phyloP scores from a whole-genome alignment of 1,284 basidiomycete species.

The Ustilago esculenta region DNA sequence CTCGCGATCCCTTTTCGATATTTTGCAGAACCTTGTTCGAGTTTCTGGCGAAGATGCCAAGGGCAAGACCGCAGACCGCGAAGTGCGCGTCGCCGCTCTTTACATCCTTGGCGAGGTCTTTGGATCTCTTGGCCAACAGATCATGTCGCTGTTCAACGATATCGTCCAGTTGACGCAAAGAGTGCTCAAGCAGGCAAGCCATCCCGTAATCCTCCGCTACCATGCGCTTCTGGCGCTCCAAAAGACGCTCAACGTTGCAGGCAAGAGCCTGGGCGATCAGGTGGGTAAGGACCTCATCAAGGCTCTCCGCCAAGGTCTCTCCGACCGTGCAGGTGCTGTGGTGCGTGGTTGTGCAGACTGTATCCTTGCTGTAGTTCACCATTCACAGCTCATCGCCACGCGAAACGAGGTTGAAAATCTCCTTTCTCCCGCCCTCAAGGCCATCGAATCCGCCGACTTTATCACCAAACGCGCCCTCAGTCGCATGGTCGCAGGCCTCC shows the following conservation, averaged over 20 bases:
- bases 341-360: constrained; percentile 82
- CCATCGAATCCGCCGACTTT: constrained; percentile 81
- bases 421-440: constrained; percentile 76
- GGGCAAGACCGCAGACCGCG: constrained; percentile 76
- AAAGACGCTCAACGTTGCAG: constrained; percentile 80
- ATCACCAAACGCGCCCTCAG: constrained; percentile 82
- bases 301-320: constrained; percentile 78
- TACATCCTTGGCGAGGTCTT: constrained; percentile 89
- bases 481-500: constrained; percentile 81
- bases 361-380: constrained; percentile 63
- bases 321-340: constrained; percentile 85
- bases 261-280: constrained; percentile 82
- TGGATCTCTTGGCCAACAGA: constrained; percentile 80
- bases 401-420: constrained; percentile 79
- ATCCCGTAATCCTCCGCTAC: constrained; percentile 78
- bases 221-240: constrained; percentile 81
- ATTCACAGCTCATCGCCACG: constrained; percentile 67
- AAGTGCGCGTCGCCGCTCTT: constrained; percentile 77
- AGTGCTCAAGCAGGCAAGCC: constrained; percentile 38
- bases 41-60: constrained; percentile 52
- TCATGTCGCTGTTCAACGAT: constrained; percentile 94
- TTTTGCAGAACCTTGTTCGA: constrained; percentile 71
- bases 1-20: constrained; percentile 81
- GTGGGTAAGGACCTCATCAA: constrained; percentile 85
- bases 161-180: constrained; percentile 68